Evolutionary conservation across 345 rosid genomes (phyloP).

Genomic region (Syzygium jambos): DNA sequence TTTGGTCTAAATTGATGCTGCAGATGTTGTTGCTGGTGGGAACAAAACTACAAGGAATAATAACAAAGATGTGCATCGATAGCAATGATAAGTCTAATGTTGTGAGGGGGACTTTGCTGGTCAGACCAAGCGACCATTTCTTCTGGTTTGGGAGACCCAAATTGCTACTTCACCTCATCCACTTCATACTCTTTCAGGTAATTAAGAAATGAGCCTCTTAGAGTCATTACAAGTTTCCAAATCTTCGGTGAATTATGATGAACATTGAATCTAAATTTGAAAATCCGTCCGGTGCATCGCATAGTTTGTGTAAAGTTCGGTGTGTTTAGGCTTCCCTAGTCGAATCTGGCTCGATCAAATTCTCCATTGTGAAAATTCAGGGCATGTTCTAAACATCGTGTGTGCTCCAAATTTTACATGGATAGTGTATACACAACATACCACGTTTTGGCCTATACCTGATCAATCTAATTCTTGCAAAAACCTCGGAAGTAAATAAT

Average conservation of each 20-base stretch:
- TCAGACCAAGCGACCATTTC: slow-evolving; percentile 46
- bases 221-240: not conserved
- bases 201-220: not conserved
- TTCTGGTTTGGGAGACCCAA: slow-evolving; percentile 57
- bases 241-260: not conserved
- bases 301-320: not conserved
- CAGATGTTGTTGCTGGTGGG: slow-evolving; percentile 53
- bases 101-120: slow-evolving; percentile 48
- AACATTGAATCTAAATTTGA: not conserved
- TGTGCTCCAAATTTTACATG: not conserved
- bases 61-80: slow-evolving; percentile 49
- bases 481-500: not conserved
- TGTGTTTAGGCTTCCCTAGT: not conserved
- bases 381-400: not conserved
- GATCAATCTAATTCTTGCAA: not conserved
- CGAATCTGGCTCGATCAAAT: not conserved
- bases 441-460: not conserved
- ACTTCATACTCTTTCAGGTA: slow-evolving; percentile 57
- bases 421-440: not conserved
- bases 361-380: not conserved
- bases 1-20: not conserved
- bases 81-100: slow-evolving; percentile 37
- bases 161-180: slow-evolving; percentile 42
- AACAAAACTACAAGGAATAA: slow-evolving; percentile 45
- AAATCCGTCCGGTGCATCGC: not conserved